Conservation (phyloP, 2,329 filamentous ascomycete genomes). For the Neobulgaria alba region DNA sequence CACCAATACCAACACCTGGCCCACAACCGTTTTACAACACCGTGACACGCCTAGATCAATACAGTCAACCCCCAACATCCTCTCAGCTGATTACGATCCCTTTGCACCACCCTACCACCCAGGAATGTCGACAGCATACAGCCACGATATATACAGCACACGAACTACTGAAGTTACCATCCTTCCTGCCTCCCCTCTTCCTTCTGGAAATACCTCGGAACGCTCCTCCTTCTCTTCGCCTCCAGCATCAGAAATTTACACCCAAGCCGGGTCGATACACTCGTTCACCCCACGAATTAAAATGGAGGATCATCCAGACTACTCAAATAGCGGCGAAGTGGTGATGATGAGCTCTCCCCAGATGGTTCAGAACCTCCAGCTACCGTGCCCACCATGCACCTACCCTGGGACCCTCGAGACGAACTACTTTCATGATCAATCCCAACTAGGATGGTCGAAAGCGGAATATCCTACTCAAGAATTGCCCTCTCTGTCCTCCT, state of each 20-base stretch:
- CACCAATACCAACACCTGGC: conserved; percentile 22
- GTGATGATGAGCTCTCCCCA: conserved; percentile 24
- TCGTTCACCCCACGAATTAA: conserved; percentile 26
- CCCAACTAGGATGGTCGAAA: conserved; percentile 22
- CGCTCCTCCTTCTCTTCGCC: conserved; percentile 29
- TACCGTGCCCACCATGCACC: conserved; percentile 13
- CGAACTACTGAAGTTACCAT: conserved; percentile 30
- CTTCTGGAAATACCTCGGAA: conserved; percentile 26
- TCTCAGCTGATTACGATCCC: conserved; percentile 43
- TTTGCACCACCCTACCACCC: conserved; percentile 39
- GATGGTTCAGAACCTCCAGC: conserved; percentile 15
- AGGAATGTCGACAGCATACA: conserved; percentile 35
- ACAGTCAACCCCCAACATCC: conserved; percentile 33
- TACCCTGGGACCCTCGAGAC: conserved; percentile 25
- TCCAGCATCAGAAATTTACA: conserved; percentile 25
- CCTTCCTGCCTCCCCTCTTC: conserved; percentile 24
- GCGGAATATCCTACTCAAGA: conserved; percentile 22
- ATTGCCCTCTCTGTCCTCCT: conserved; percentile 22
- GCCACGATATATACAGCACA: conserved; percentile 38
- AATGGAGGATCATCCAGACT: conserved; percentile 28
- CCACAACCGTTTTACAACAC: conserved; percentile 19
- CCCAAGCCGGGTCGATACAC: conserved; percentile 24
- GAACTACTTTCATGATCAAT: conserved; percentile 22
- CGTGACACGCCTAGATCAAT: conserved; percentile 20
- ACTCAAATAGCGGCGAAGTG: conserved; percentile 15